Evolutionary conservation across 2,329 filamentous ascomycete species (phyloP).

Genomic region (Cercospora zeae-maydis): DNA sequence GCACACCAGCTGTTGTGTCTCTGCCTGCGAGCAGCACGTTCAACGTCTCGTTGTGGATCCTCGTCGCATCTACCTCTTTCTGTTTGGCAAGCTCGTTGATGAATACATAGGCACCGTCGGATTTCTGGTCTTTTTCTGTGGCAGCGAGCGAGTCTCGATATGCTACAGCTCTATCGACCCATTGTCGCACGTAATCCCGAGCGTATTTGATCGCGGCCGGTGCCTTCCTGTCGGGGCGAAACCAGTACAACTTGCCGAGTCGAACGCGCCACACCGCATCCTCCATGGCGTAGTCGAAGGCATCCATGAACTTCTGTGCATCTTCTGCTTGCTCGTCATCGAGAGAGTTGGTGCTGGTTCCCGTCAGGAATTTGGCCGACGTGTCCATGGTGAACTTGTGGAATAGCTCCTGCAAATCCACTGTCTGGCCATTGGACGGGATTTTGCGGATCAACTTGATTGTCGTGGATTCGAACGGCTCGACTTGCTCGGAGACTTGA

Average conservation of each 20-base stretch:
- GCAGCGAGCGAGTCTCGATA: slow-evolving; percentile 6
- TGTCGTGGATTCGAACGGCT: slow-evolving; percentile 58
- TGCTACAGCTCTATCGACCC: slow-evolving; percentile 19
- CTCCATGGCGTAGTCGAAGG: slow-evolving; percentile 18
- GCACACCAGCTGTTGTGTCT: slow-evolving; percentile 50
- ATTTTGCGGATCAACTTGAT: slow-evolving; percentile 54
- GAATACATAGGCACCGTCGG: slow-evolving; percentile 43
- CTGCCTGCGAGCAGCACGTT: slow-evolving; percentile 51
- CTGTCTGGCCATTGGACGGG: slow-evolving; percentile 49
- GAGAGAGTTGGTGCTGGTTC: slow-evolving; percentile 39
- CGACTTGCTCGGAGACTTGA: slow-evolving; percentile 48
- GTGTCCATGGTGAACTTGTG: slow-evolving; percentile 63
- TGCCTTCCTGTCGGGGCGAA: slow-evolving; percentile 14
- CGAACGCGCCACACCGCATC: slow-evolving; percentile 2
- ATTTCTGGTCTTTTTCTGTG: slow-evolving; percentile 13
- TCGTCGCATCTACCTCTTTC: slow-evolving; percentile 39
- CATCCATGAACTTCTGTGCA: slow-evolving; percentile 12
- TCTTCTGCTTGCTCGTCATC: slow-evolving; percentile 13
- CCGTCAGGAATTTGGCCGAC: slow-evolving; percentile 64
- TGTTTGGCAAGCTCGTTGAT: slow-evolving; percentile 54
- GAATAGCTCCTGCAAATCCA: slow-evolving; percentile 61
- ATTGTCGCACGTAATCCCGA: slow-evolving; percentile 13
- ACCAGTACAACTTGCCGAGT: slow-evolving; percentile 13
- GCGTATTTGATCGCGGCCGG: slow-evolving; percentile 10
- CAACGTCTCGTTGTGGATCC: slow-evolving; percentile 43